Conservation (phyloP, 169 alveolate species). For the Cyclospora cayetanensis region DNA sequence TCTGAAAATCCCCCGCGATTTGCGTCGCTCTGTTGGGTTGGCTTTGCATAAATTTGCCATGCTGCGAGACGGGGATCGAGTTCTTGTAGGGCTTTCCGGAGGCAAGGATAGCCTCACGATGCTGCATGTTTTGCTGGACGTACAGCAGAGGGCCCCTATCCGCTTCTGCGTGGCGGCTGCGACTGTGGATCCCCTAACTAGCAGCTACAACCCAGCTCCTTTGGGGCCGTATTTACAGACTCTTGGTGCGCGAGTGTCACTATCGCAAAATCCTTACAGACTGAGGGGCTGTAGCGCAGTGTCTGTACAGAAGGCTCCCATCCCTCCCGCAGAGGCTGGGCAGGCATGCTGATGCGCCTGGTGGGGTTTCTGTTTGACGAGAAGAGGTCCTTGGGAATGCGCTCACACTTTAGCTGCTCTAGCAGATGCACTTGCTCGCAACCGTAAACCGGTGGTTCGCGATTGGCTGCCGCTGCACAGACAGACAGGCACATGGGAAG, state of each 20-base stretch:
- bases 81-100: slow-evolving; percentile 94
- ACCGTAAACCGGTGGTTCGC: too few relatives aligned
- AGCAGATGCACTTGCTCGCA: too few relatives aligned
- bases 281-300: too few relatives aligned
- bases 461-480: too few relatives aligned
- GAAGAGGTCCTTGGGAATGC: too few relatives aligned
- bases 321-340: too few relatives aligned
- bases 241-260: background rate
- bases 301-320: too few relatives aligned
- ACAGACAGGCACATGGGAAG: too few relatives aligned
- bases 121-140: slow-evolving; percentile 82
- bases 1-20: slow-evolving; percentile 71
- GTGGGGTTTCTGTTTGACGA: too few relatives aligned
- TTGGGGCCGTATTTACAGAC: slow-evolving; percentile 80
- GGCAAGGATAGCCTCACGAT: slow-evolving; percentile 95
- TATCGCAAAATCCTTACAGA: too few relatives aligned
- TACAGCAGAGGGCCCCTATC: slow-evolving; percentile 85
- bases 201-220: slow-evolving; percentile 92
- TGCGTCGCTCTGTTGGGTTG: slow-evolving; percentile 83
- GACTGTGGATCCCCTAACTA: slow-evolving; percentile 94
- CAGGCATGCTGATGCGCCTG: too few relatives aligned
- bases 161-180: slow-evolving; percentile 89
- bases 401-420: too few relatives aligned
- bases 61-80: slow-evolving; percentile 92
- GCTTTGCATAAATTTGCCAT: slow-evolving; percentile 91